Evolutionary conservation across 495 filamentous ascomycete genomes (phyloP).

Genomic region (Ramalina peruviana): DNA sequence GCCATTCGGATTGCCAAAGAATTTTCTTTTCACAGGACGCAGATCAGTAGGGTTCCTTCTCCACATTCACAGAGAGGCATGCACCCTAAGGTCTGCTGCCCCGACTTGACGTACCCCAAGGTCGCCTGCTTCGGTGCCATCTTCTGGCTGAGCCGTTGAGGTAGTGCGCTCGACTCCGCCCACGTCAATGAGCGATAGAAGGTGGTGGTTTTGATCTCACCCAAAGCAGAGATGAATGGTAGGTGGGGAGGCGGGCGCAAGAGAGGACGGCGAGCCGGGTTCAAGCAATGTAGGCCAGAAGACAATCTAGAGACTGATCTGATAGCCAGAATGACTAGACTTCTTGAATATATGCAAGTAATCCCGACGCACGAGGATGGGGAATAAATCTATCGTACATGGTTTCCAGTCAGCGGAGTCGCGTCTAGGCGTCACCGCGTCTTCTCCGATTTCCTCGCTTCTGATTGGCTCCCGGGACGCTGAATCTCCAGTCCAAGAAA

Average conservation of each 20-base stretch:
- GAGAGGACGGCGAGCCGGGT: neutral
- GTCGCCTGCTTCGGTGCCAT: constrained; percentile 61
- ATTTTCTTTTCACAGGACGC: constrained; percentile 8
- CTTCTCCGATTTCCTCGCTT: too few species aligned
- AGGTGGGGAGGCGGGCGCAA: neutral
- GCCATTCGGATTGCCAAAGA: constrained; percentile 13
- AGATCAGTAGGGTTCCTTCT: too few species aligned
- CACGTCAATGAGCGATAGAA: neutral
- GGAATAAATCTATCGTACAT: too few species aligned
- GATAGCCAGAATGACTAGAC: neutral
- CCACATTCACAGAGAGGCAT: constrained; percentile 22
- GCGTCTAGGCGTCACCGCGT: too few species aligned
- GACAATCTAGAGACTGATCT: neutral
- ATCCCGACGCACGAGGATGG: too few species aligned
- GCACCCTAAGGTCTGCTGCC: constrained; percentile 75
- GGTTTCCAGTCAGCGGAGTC: too few species aligned
- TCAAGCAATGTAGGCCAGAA: neutral
- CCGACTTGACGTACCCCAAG: constrained; percentile 77
- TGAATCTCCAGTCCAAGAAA: too few species aligned
- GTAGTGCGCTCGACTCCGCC: constrained; percentile 2
- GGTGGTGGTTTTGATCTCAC: neutral
- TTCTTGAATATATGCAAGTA: neutral
- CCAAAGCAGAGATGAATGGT: neutral
- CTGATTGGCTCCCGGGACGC: too few species aligned
- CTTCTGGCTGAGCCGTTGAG: constrained; percentile 2